Evolutionary conservation across 306 rosid genomes (phyloP), one percentile per base, ranked within the genome.

Genomic region (Lupinus albus): DNA sequence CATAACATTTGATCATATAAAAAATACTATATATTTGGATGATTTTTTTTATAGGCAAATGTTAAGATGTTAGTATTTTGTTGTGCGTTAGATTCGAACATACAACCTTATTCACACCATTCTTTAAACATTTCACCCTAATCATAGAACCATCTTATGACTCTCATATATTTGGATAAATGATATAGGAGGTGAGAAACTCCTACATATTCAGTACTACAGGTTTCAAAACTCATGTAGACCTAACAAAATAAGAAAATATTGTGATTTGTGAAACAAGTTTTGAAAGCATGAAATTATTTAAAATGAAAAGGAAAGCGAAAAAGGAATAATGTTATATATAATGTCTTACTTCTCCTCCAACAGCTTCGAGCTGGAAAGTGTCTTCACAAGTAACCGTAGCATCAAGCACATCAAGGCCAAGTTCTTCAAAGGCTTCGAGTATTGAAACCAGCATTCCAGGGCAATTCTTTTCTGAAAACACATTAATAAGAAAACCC

Each of bases 391-490:
- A 92, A 70, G 98, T 85, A 79, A 87, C 92, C 89, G 85, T 86
- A 73, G 98, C 98, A 76, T 92, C 89, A 33, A 86, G 88, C 47
- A 92, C 96, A 63, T 86, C 92, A 64, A 89, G 96, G 17, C 92
- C 91, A 18, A 92, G 66, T 49, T 81, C 84, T 51, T 84, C 98
- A 47, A 92, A 89, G 63, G 86, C 96, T 84, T 89, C 89, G 0
- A 92, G 83, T 61, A 92, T 80, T 4, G 81, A 80, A 15, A 86
- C 88, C 0, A 92, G 74, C 89, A 92, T 78, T 41, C 95, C 91
- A 0, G 96, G 91, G 39, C 82, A 79, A 60, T 86, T 89, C 66
- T 78, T 84, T 25, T 83, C 93, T 11, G 87, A 74, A 64, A 76
- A 62, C 54, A 89, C 98, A 42, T 83, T 81, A 62, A 92, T 86